A percentile compares a stretch with the other conserved stretches of the same genome.
Conservation (phyloP, 768 basidiomycete species). For the Kwoniella newhampshirensis region DNA sequence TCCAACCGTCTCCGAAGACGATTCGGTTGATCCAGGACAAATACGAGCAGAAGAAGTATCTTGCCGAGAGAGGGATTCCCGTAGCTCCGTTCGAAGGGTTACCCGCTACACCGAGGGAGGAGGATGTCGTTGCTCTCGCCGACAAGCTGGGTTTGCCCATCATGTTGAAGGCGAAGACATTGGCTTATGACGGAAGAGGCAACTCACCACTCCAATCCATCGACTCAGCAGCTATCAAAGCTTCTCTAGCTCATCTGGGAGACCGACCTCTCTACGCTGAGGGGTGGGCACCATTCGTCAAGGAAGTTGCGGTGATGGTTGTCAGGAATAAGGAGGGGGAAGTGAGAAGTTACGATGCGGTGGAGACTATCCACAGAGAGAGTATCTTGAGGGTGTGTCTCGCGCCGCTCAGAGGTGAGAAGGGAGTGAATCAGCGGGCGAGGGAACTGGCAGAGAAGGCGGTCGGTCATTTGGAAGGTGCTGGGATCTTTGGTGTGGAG, state of each 20-base stretch:
- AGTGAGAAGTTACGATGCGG: conserved; percentile 79
- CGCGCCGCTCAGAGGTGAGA: conserved; percentile 68
- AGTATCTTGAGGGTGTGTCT: conserved; percentile 91
- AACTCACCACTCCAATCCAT: conserved; percentile 73
- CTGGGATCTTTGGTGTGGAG: conserved; percentile 95
- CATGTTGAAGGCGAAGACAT: conserved; percentile 93
- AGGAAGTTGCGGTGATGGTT: conserved; percentile 96
- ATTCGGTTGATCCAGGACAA: conserved; percentile 81
- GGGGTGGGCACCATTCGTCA: conserved; percentile 82
- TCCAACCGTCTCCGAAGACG: conserved; percentile 74
- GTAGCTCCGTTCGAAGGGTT: conserved; percentile 66
- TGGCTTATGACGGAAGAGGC: conserved; percentile 94
- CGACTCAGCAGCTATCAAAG: conserved; percentile 57
- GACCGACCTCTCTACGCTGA: conserved; percentile 85
- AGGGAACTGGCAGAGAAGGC: conserved; percentile 75
- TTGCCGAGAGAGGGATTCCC: conserved; percentile 59
- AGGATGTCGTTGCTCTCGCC: conserved; percentile 57
- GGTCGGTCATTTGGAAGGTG: conserved; percentile 73
- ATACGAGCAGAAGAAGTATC: conserved; percentile 65
- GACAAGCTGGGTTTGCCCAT: conserved; percentile 73
- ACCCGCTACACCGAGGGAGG: conserved; percentile 59
- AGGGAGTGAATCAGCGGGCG: conserved; percentile 65
- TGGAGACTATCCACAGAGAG: conserved; percentile 92
- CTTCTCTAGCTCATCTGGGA: conserved; percentile 58
- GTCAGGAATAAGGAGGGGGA: conserved; percentile 74